Percentiles rank a stretch among this genome's conserved stretches.
These are phyloP conservation scores for Phytophthora ohioensis DNA, from an alignment of 352 stramenopile genomes.

Conservation along the genomic window DNA sequence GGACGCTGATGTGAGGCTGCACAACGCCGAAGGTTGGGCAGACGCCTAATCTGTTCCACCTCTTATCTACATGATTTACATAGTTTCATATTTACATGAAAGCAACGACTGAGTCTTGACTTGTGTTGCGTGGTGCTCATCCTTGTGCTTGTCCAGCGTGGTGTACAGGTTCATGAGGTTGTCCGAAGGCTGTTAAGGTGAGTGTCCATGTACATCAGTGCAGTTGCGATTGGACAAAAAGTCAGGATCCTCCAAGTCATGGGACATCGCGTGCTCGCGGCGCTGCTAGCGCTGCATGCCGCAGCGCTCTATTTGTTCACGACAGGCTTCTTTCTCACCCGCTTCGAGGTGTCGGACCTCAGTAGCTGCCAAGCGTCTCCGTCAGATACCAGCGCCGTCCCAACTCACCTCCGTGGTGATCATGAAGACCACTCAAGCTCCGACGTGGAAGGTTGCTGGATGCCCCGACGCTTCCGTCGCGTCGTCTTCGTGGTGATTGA, in stretches of 20 bases:
- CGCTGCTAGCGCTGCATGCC: conserved; percentile 56
- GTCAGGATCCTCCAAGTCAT: conserved; percentile 23
- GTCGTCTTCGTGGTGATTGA: conserved; percentile 97
- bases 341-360: conserved; percentile 82
- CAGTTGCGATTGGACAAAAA: conserved; percentile 28
- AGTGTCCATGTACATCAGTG: conserved; percentile 15
- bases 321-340: conserved; percentile 90
- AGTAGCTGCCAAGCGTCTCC: conserved; percentile 61
- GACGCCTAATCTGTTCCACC: conserved; percentile 62
- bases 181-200: background rate
- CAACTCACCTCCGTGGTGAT: conserved; percentile 16
- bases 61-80: conserved; percentile 26
- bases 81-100: conserved; percentile 27
- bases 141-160: background rate
- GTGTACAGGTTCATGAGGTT: too few relatives aligned
- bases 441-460: conserved; percentile 62
- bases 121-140: background rate
- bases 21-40: conserved; percentile 93
- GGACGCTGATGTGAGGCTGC: conserved; percentile 91
- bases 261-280: conserved; percentile 34
- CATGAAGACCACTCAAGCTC: conserved; percentile 12
- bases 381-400: conserved; percentile 2
- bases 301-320: conserved; percentile 85
- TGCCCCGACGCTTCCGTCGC: conserved; percentile 74
- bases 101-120: background rate